These are phyloP conservation scores for Solanum virginianum DNA, from an alignment of 257 asterid species.

Conservation along the genomic window DNA sequence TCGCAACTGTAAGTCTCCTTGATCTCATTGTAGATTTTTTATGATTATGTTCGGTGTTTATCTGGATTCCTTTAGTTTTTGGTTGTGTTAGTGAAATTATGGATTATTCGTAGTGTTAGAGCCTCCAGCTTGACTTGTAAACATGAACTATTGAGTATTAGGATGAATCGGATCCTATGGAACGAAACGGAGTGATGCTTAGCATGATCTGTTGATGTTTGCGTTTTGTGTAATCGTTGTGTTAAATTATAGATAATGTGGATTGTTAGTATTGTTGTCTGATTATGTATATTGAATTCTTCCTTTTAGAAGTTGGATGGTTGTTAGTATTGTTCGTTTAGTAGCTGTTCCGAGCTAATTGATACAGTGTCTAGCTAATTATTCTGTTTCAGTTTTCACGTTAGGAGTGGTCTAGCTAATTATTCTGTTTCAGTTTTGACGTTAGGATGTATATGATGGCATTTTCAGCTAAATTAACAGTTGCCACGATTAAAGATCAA, in stretches of 20 bases:
- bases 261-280: background rate
- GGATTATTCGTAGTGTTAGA: background rate
- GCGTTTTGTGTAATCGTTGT: background rate
- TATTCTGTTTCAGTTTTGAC: background rate
- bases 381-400: background rate
- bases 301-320: too few relatives aligned
- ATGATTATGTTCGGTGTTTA: background rate
- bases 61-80: background rate
- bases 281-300: background rate
- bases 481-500: background rate
- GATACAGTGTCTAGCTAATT: background rate
- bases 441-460: background rate
- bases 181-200: background rate
- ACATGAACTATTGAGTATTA: background rate
- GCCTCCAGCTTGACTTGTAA: background rate
- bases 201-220: background rate
- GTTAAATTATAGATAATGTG: background rate
- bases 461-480: background rate
- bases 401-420: background rate
- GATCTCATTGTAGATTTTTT: background rate
- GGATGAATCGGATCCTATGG: background rate
- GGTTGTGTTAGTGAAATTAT: too few relatives aligned
- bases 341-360: background rate
- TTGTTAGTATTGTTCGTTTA: background rate
- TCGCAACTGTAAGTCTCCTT: slow-evolving; percentile 23